phyloP scores from a whole-genome alignment of 2,329 filamentous ascomycete genomes.

The Fusarium falciforme region DNA sequence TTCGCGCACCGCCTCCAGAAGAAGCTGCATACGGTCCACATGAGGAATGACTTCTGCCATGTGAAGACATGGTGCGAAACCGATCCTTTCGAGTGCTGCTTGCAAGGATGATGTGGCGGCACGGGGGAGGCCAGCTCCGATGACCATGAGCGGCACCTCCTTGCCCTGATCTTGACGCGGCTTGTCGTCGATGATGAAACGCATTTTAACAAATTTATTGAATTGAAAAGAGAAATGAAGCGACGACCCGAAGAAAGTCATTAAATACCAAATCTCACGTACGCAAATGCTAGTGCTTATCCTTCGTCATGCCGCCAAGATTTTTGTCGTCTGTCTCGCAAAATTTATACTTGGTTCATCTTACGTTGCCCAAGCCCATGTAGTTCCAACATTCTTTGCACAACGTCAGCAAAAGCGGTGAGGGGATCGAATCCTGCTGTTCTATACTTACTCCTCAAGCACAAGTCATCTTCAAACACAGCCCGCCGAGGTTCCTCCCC shows the following conservation, averaged over 20 bases:
- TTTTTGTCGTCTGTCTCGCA: not conserved
- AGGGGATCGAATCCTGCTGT: not conserved
- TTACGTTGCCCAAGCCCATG: not conserved
- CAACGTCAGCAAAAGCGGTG: not conserved
- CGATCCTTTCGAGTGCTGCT: constrained; percentile 47
- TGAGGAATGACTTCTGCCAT: constrained; percentile 47
- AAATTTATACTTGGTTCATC: not conserved
- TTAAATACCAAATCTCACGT: not conserved
- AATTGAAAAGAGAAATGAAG: not conserved
- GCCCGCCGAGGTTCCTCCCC: not conserved
- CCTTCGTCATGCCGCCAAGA: not conserved
- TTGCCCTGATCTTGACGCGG: constrained; percentile 7
- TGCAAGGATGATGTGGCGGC: constrained; percentile 52
- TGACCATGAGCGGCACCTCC: constrained; percentile 31
- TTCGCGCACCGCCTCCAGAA: constrained; percentile 45
- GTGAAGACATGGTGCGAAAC: constrained; percentile 48
- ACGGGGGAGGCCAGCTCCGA: constrained; percentile 48
- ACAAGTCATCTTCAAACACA: not conserved
- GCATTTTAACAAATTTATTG: constrained; percentile 8
- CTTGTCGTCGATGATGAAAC: constrained; percentile 30
- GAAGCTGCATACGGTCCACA: constrained; percentile 36
- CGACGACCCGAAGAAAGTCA: not conserved
- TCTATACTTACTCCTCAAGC: not conserved
- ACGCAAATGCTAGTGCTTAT: not conserved
- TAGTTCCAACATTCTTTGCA: not conserved